Evolutionary conservation across 1,284 basidiomycete species (phyloP), one percentile per base, ranked within the genome.

Genomic region (Leccinum griseonigrum): DNA sequence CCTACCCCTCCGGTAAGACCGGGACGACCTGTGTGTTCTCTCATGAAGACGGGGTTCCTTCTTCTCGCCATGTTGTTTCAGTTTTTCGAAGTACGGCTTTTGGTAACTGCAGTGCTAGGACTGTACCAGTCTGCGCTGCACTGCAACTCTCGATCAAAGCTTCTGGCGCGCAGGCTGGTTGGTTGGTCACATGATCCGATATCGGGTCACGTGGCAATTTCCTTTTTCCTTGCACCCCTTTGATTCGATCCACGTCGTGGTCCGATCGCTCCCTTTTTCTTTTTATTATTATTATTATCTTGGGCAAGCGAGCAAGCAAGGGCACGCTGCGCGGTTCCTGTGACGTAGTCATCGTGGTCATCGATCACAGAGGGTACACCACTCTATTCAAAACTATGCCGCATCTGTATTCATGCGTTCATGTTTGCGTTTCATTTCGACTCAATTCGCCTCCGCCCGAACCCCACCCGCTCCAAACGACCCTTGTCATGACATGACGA

Each of bases 381-480:
- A 28, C 57, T 28, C 50, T 28, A 48, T 48, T 54, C 18, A 46
- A 53, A n/a, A 40, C 40, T 65, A 56, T 36, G 32, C 56, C 36
- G 36, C 36, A 58, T 60, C 29, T 48, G 18, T 63, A 1, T 62
- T 67, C 61, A 62, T 70, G 46, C 46, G 13, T 14, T 48, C 46
- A 48, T 48, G 46, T 48, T 14, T 26, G 46, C 22, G 11, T 48
- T 48, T 48, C 46, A 48, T 48, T 48, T 48, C 13, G 46, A 22
- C 60, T 58, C 28, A 54, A 66, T 62, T 68, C 68, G 61, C 71
- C 65, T 67, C 71, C 72, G 71, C 67, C 3, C 11, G 46, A 46
- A 48, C 52, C 64, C 67, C 69, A 66, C 69, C 70, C 72, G 67
- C 60, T 68, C 60, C 64, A 55, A 57, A 51, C 54, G 52, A 29